phyloP scores from a whole-genome alignment of 1,284 basidiomycete species.

The Pisolithus thermaeus region DNA sequence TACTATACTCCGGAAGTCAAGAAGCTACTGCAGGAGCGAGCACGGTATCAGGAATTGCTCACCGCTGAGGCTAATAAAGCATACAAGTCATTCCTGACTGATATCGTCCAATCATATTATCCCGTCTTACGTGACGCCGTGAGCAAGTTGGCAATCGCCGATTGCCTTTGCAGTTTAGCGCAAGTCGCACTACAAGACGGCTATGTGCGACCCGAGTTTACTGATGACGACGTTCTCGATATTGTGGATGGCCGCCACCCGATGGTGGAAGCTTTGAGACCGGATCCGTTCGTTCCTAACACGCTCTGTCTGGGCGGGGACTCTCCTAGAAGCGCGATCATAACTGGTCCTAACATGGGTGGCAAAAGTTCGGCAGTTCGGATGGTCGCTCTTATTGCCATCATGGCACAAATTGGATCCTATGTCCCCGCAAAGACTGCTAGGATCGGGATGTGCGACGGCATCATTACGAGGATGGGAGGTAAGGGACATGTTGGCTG shows the following conservation, averaged over 20 bases:
- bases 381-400: slow-evolving; percentile 68
- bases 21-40: slow-evolving; percentile 64
- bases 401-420: slow-evolving; percentile 68
- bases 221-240: slow-evolving; percentile 53
- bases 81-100: slow-evolving; percentile 62
- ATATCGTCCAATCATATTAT: slow-evolving; percentile 66
- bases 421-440: slow-evolving; percentile 75
- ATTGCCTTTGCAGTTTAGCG: slow-evolving; percentile 70
- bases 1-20: slow-evolving; percentile 78
- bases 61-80: slow-evolving; percentile 63
- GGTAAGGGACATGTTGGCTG: slow-evolving; percentile 36
- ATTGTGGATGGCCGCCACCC: slow-evolving; percentile 75
- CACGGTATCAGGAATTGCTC: slow-evolving; percentile 75
- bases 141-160: slow-evolving; percentile 75
- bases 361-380: slow-evolving; percentile 74
- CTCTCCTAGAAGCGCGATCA: slow-evolving; percentile 61
- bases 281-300: slow-evolving; percentile 81
- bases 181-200: slow-evolving; percentile 67
- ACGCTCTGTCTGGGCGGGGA: slow-evolving; percentile 50
- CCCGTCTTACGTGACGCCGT: slow-evolving; percentile 66
- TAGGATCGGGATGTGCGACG: slow-evolving; percentile 74
- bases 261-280: slow-evolving; percentile 72
- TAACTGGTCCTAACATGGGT: slow-evolving; percentile 83
- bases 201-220: slow-evolving; percentile 67
- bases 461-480: slow-evolving; percentile 84